Conservation (phyloP, 2,329 filamentous ascomycete species). For the Plenodomus lindquistii region DNA sequence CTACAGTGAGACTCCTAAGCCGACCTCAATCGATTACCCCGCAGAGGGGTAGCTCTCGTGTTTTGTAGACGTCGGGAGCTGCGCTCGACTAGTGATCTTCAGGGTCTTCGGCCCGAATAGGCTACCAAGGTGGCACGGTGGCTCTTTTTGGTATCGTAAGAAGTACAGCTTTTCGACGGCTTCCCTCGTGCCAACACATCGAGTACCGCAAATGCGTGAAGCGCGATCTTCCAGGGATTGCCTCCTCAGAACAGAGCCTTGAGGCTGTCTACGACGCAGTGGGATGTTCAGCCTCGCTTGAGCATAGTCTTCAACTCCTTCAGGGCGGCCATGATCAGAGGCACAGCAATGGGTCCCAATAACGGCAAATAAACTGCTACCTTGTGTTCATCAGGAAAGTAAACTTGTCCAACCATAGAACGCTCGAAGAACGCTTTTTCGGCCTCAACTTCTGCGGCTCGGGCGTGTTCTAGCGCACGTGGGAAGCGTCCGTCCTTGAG, state of each 20-base stretch:
- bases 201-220: too few relatives aligned
- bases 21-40: background rate
- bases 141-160: too few relatives aligned
- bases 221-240: too few relatives aligned
- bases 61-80: background rate
- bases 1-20: background rate
- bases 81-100: background rate
- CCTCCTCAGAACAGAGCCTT: too few relatives aligned
- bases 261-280: too few relatives aligned
- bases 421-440: slow-evolving; percentile 98
- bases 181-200: too few relatives aligned
- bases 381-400: slow-evolving; percentile 98
- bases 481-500: slow-evolving; percentile 66
- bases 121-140: too few relatives aligned
- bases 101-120: too few relatives aligned
- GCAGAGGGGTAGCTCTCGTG: background rate
- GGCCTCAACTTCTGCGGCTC: slow-evolving; percentile 83
- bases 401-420: slow-evolving; percentile 97
- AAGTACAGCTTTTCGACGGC: too few relatives aligned
- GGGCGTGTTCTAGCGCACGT: slow-evolving; percentile 74
- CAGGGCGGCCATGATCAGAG: slow-evolving; percentile 78
- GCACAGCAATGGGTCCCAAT: slow-evolving; percentile 87
- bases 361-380: slow-evolving; percentile 93
- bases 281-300: slow-evolving; percentile 25
- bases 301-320: slow-evolving; percentile 62